phyloP scores from a whole-genome alignment of 768 basidiomycete species.

The Gelatoporia subvermispora region DNA sequence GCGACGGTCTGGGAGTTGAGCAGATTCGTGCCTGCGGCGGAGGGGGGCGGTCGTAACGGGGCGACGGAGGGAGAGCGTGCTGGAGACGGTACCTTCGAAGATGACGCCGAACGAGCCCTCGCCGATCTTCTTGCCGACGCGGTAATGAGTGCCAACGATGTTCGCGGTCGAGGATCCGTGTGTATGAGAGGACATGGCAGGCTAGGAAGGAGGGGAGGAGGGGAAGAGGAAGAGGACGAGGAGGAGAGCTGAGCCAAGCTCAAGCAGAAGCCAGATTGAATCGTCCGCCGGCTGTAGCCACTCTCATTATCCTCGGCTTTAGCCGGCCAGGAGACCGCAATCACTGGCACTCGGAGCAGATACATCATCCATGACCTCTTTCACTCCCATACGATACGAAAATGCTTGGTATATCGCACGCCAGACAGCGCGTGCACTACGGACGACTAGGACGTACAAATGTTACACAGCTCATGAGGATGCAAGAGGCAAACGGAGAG shows the following conservation, averaged over 20 bases:
- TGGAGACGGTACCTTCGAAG: conserved; percentile 63
- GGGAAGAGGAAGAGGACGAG: conserved; percentile 10
- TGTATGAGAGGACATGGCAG: conserved; percentile 28
- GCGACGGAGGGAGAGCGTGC: conserved; percentile 3
- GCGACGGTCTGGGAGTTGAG: conserved; percentile 98
- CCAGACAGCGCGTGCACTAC: not conserved
- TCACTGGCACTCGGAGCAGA: too few relatives aligned
- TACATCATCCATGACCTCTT: too few relatives aligned
- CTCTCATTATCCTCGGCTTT: too few relatives aligned
- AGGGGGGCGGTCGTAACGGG: not conserved
- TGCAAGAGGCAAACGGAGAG: not conserved
- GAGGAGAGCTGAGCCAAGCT: conserved; percentile 3
- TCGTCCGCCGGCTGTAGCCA: too few relatives aligned
- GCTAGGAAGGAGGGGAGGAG: conserved; percentile 7
- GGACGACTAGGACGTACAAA: not conserved
- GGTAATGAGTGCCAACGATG: conserved; percentile 94
- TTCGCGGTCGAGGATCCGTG: conserved; percentile 62
- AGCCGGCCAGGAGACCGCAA: too few relatives aligned
- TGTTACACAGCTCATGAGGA: conserved; percentile 2
- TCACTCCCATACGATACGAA: too few relatives aligned
- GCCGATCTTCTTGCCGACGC: conserved; percentile 98
- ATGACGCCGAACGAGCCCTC: conserved; percentile 98
- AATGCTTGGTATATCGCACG: too few relatives aligned
- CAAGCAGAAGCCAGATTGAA: conserved; percentile 2
- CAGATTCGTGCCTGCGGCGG: conserved; percentile 79